Percentiles rank a stretch among this genome's conserved stretches.
phyloP scores from a whole-genome alignment of 139 green algal species.

The Auxenochlorella protothecoides region DNA sequence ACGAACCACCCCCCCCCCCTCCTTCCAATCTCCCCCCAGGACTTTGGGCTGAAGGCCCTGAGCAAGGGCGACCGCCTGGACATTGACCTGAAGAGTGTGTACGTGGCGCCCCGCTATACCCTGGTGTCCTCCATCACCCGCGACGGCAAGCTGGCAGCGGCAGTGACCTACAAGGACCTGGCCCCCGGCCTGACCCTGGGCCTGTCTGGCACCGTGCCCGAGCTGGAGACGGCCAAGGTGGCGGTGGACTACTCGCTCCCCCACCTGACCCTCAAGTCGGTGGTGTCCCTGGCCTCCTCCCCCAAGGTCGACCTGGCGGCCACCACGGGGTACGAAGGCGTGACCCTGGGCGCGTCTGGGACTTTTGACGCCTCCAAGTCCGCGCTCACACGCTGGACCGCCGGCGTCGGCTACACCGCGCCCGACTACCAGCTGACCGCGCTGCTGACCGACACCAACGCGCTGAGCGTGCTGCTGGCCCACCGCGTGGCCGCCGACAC shows the following conservation, averaged over 20 bases:
- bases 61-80: slow-evolving; percentile 24
- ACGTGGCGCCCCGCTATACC: slow-evolving; percentile 24
- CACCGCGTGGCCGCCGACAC: slow-evolving; percentile 22
- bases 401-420: slow-evolving; percentile 29
- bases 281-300: slow-evolving; percentile 20
- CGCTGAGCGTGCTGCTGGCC: slow-evolving; percentile 22
- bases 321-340: slow-evolving; percentile 3
- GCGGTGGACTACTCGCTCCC: slow-evolving; percentile 31
- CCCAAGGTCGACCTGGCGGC: slow-evolving; percentile 34
- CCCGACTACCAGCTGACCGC: slow-evolving; percentile 34
- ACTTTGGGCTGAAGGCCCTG: slow-evolving; percentile 29
- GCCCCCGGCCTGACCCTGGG: slow-evolving; percentile 27
- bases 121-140: slow-evolving; percentile 22
- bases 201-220: slow-evolving; percentile 29
- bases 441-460: slow-evolving; percentile 20
- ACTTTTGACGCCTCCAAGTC: background rate
- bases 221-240: slow-evolving; percentile 27
- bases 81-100: slow-evolving; percentile 29
- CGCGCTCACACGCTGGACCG: slow-evolving; percentile 10
- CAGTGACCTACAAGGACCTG: slow-evolving; percentile 23
- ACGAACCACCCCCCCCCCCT: background rate
- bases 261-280: slow-evolving; percentile 30
- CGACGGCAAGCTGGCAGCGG: slow-evolving; percentile 28
- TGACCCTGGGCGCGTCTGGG: background rate
- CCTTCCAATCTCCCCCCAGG: slow-evolving; percentile 8